These are phyloP conservation scores for Avena eriantha DNA, from an alignment of 176 grass and related monocot species.

Conservation along the genomic window DNA sequence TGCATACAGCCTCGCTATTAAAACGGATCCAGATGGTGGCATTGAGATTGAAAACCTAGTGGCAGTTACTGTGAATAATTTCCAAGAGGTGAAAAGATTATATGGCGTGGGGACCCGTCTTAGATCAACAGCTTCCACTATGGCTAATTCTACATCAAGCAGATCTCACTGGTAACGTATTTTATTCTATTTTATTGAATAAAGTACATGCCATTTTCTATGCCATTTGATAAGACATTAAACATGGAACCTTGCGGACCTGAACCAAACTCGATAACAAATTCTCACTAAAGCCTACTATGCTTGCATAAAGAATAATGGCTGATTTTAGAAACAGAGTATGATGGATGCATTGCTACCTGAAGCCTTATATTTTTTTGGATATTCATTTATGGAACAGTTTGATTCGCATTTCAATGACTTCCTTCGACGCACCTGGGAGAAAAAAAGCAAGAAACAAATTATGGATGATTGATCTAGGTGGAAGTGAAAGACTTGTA, in stretches of 20 bases:
- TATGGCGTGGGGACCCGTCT: slow-evolving; percentile 75
- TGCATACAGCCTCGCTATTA: slow-evolving; percentile 73
- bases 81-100: slow-evolving; percentile 88
- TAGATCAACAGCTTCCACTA: slow-evolving; percentile 89
- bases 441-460: slow-evolving; percentile 84
- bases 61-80: slow-evolving; percentile 72
- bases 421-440: slow-evolving; percentile 56
- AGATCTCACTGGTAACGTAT: slow-evolving; percentile 91
- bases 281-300: slow-evolving; percentile 26
- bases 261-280: slow-evolving; percentile 30
- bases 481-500: slow-evolving; percentile 91
- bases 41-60: slow-evolving; percentile 90
- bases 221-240: slow-evolving; percentile 25
- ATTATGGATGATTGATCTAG: slow-evolving; percentile 98
- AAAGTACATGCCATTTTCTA: slow-evolving; percentile 12
- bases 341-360: slow-evolving; percentile 21
- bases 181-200: slow-evolving; percentile 33
- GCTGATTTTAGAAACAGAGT: slow-evolving; percentile 29
- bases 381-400: slow-evolving; percentile 64
- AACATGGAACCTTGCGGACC: slow-evolving; percentile 10
- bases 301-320: slow-evolving; percentile 18
- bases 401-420: slow-evolving; percentile 87
- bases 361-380: slow-evolving; percentile 24
- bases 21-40: slow-evolving; percentile 73
- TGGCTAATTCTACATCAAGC: slow-evolving; percentile 90